Evolutionary conservation across 169 alveolate genomes (phyloP).

Genomic region (Cryptosporidium felis): DNA sequence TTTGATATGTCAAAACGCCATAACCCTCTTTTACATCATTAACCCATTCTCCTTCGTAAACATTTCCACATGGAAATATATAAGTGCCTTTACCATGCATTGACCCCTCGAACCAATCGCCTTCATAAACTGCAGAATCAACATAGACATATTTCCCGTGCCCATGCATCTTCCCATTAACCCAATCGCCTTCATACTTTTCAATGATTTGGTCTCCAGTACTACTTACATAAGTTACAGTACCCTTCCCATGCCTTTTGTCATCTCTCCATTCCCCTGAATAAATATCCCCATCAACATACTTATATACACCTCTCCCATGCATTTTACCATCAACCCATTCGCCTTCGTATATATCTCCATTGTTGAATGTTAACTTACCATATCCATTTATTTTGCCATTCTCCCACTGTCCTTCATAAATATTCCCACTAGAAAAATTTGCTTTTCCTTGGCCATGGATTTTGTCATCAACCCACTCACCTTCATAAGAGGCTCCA

Average conservation of each 20-base stretch:
- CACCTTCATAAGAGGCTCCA: slow-evolving; percentile 94
- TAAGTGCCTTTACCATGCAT: slow-evolving; percentile 93
- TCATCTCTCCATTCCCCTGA: slow-evolving; percentile 93
- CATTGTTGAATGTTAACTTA: slow-evolving; percentile 88
- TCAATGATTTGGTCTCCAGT: slow-evolving; percentile 79
- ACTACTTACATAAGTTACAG: slow-evolving; percentile 84
- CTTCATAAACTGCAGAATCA: slow-evolving; percentile 94
- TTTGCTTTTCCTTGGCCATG: slow-evolving; percentile 92
- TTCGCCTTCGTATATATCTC: slow-evolving; percentile 95
- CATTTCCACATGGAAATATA: slow-evolving; percentile 89
- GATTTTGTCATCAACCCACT: slow-evolving; percentile 92
- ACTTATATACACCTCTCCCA: slow-evolving; percentile 91
- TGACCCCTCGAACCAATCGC: slow-evolving; percentile 94
- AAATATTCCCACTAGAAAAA: slow-evolving; percentile 89
- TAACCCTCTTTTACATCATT: slow-evolving; percentile 92
- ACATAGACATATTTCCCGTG: slow-evolving; percentile 90
- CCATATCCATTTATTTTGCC: slow-evolving; percentile 93
- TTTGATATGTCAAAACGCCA: slow-evolving; percentile 86
- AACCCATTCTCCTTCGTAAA: slow-evolving; percentile 95
- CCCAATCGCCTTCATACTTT: slow-evolving; percentile 92
- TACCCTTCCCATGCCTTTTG: slow-evolving; percentile 93
- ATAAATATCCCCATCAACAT: slow-evolving; percentile 94
- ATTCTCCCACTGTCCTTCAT: slow-evolving; percentile 90
- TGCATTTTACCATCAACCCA: slow-evolving; percentile 95
- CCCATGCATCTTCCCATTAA: slow-evolving; percentile 93